Base-by-base conservation (phyloP, 768 basidiomycete genomes). In the Pholiota microspora region DNA sequence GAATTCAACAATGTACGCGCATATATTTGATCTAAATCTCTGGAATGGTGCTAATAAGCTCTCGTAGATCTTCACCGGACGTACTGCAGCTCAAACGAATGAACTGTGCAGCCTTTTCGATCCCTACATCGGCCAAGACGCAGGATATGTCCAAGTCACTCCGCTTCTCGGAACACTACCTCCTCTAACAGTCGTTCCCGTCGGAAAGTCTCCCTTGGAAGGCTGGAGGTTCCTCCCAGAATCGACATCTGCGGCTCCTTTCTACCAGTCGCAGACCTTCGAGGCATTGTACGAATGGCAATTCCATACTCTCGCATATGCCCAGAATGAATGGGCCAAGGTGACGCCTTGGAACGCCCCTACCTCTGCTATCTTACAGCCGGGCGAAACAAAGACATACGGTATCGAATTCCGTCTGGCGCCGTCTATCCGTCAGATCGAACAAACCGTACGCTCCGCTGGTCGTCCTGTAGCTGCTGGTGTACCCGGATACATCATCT, bases 271-370 rank as follows among this genome's bases (percentile, higher is more conserved):
- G 1, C 82, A 83, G 61, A 83, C 82, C 0, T 83, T 83, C 59
- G 82, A 83, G 59, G 82, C 74, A 0, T 62, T 82, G 12, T 81
- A 81, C 66, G 82, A 82, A 69, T 82, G 82, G 81, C 77, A 79
- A 59, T 81, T 81, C 63, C 82, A 82, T 52, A 82, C 80, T 3
- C 64, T 80, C 18, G 81, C 81, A 0, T 82, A 80, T 60, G 80
- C 81, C 10, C 68, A 81, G 57, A 77, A 80, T 59, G 80, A 82
- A 60, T 82, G 82, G 82, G 69, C 70, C 6, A 59, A 61, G 7
- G 77, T 77, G 32, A 77, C 77, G 0, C 80, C 82, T 0, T 82
- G 81, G 80, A 83, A 82, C 59, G 74, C 74, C 2, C 72, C 81
- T 3, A 77, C 80, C 1, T 80, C 78, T 12, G 68, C 62, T n/a